Evolutionary conservation across 352 stramenopile genomes (phyloP), one percentile per base, ranked within the genome.

Genomic region (Chrysophaeum taylorii): DNA sequence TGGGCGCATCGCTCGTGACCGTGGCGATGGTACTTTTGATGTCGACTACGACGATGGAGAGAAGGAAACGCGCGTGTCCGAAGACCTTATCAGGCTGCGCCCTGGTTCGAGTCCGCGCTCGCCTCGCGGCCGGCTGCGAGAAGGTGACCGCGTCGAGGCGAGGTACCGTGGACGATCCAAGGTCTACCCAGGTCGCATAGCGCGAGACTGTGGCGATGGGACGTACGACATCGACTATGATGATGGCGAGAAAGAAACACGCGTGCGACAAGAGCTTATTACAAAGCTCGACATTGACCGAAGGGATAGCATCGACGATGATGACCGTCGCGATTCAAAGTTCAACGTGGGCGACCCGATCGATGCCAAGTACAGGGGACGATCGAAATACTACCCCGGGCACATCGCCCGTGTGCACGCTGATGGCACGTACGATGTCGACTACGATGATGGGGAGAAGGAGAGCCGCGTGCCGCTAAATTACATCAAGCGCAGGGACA

Each of bases 351-450:
- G 80, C 18, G 79, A 84, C 41, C 78, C 68, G 15, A 72, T 92
- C 2, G 79, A 91, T 57, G 84, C 82, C 9, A 76, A 63, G 12
- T 90, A 87, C 69, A 78, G 85, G 4, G 57, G 33, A 14, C 54
- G 57, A 21, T 62, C 45, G 31, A 88, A 85, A 41, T 85, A 77
- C 62, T 87, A 83, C 37, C 62, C 76, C 18, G 79, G 80, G 0
- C 79, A 78, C 1, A 85, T 90, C 15, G 70, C 74, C 4, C 14
- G 5, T 16, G 57, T 38, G 12, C n/a, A 70, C 72, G 69, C 7
- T 27, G 77, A 88, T 50, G 84, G 77, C 18, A 77, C 73, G 0
- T 82, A 75, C 64, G 68, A 82, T 48, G 79, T 84, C 27, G 72
- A 82, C 41, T 84, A 84, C 39, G 77, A 83, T 42, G 78, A 84